A percentile compares a stretch with the other conserved stretches of the same genome.
Conservation (phyloP, 1,284 basidiomycete genomes). For the Leccinum cinnamomeum region DNA sequence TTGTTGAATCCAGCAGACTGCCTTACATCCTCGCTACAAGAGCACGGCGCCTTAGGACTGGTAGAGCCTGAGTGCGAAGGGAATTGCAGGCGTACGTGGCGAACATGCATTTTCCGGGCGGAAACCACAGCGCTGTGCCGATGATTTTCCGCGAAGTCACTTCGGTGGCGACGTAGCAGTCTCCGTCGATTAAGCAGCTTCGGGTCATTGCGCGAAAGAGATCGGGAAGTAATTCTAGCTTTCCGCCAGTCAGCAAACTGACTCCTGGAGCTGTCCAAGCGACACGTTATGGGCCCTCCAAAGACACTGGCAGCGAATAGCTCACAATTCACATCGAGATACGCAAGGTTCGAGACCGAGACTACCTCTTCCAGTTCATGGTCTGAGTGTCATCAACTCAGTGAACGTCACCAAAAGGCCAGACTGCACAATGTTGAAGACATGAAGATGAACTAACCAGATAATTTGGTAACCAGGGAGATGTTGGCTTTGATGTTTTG, state of each 20-base stretch:
- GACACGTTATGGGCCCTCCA: neutral
- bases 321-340: conserved; percentile 1
- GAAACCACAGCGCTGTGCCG: conserved; percentile 9
- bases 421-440: neutral
- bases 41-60: neutral
- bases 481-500: conserved; percentile 4
- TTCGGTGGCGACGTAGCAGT: conserved; percentile 10
- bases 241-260: conserved; percentile 8
- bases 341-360: conserved; percentile 1
- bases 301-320: neutral
- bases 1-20: neutral
- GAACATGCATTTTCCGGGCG: conserved; percentile 1
- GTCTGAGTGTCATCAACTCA: neutral
- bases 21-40: neutral
- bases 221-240: conserved; percentile 3
- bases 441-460: neutral
- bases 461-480: conserved; percentile 1
- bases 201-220: conserved; percentile 6
- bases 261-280: neutral
- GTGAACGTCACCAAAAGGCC: neutral
- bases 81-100: neutral
- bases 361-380: conserved; percentile 3
- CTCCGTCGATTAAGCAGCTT: conserved; percentile 5
- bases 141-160: conserved; percentile 3
- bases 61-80: neutral